These are phyloP conservation scores for Daldinia concentrica DNA, from an alignment of 495 filamentous ascomycete species.

Conservation along the genomic window DNA sequence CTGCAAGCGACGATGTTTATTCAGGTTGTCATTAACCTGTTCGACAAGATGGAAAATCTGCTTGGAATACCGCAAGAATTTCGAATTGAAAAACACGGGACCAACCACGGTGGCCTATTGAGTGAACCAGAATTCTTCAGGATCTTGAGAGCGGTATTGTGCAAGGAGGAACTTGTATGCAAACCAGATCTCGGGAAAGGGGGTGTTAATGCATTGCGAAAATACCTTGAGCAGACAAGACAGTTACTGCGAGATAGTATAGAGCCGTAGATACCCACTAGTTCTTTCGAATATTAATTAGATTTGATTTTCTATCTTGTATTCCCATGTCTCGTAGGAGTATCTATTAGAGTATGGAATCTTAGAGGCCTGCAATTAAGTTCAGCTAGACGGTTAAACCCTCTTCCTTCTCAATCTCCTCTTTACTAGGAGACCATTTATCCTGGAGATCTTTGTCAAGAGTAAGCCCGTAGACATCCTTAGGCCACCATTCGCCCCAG, in stretches of 20 bases:
- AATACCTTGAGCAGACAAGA: slow-evolving; percentile 22
- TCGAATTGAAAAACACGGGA: slow-evolving; percentile 10
- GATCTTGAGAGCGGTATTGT: slow-evolving; percentile 13
- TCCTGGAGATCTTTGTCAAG: slow-evolving; percentile 56
- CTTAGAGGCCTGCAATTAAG: neutral
- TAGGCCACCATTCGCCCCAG: slow-evolving; percentile 61
- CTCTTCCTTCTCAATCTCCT: slow-evolving; percentile 55
- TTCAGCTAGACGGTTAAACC: slow-evolving; percentile 31
- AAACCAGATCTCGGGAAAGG: slow-evolving; percentile 34
- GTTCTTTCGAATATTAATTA: neutral
- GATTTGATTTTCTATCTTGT: neutral
- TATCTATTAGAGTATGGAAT: neutral
- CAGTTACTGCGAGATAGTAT: slow-evolving; percentile 28
- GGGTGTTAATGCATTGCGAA: slow-evolving; percentile 33
- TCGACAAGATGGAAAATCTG: slow-evolving; percentile 34
- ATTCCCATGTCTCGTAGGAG: neutral
- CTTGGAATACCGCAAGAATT: slow-evolving; percentile 38
- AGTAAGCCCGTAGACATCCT: slow-evolving; percentile 48
- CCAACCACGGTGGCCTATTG: slow-evolving; percentile 13
- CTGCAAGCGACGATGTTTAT: slow-evolving; percentile 38
- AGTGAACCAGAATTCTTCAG: slow-evolving; percentile 19
- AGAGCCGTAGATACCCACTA: slow-evolving; percentile 17
- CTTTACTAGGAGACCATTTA: slow-evolving; percentile 54
- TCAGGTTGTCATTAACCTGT: slow-evolving; percentile 33
- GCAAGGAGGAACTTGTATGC: slow-evolving; percentile 29